Evolutionary conservation across 768 basidiomycete species (phyloP), one percentile per base, ranked within the genome.

Genomic region (Daedaleopsis nitida): DNA sequence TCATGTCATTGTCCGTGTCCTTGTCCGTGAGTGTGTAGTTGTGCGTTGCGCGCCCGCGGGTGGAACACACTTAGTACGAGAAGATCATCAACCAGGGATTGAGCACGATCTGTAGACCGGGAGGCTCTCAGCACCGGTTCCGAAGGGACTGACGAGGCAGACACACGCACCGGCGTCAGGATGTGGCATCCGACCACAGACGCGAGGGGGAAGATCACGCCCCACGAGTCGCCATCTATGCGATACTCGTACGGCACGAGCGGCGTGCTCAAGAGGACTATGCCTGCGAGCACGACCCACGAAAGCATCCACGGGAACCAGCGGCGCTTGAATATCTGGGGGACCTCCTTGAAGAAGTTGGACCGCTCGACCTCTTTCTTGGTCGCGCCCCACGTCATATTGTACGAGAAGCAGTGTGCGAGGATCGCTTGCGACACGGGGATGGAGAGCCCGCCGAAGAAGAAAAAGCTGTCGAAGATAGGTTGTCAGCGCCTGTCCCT

Each of bases 21-120:
- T 42, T 17, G 39, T 13, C 39, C 39, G 39, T 42, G 39, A 42
- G 39, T 11, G 39, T 13, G 39, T 42, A 42, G 11, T 12, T 13
- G 39, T 11, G 11, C 39, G 39, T 42, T 10, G 39, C 39, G 39
- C 11, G 39, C 17, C 5, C 5, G 39, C 17, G 39, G 39, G 39
- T 10, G 39, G 39, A 10, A 3, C 27, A 38, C 55, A 63, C 21
- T 74, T 62, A 76, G 66, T 83, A 84, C 0, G 86, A 87, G 75
- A 93, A 94, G 47, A 92, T 88, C 88, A 92, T 91, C 56, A 94
- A 73, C 89, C 89, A 92, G 3, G 92, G 94, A 71, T 95, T 95
- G 51, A 96, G 82, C 21, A 93, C 86, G 61, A 96, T 88, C 81
- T 89, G 64, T 10, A 42, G 19, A n/a, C n/a, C n/a, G n/a, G 43